Conservation (phyloP, 805 yeast genomes). For the Candida dajiaensis region DNA sequence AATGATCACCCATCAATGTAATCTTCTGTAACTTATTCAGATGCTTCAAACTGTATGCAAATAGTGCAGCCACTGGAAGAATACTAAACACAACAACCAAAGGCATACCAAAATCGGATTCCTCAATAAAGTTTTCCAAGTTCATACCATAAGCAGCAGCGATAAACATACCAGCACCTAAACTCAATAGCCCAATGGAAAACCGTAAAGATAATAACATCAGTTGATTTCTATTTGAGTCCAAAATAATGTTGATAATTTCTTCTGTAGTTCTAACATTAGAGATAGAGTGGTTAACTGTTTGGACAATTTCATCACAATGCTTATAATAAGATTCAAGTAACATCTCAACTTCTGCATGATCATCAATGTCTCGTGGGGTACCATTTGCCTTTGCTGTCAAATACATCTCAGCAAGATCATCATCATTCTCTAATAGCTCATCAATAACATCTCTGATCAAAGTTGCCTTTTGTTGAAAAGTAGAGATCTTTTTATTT, state of each 20-base stretch:
- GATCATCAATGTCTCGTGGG: slow-evolving; percentile 53
- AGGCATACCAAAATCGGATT: slow-evolving; percentile 62
- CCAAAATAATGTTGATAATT: slow-evolving; percentile 86
- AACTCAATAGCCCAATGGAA: slow-evolving; percentile 74
- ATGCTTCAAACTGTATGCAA: slow-evolving; percentile 48
- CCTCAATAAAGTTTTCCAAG: slow-evolving; percentile 86
- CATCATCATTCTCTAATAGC: slow-evolving; percentile 81
- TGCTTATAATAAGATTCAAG: slow-evolving; percentile 88
- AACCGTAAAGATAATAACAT: slow-evolving; percentile 84
- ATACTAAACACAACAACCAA: slow-evolving; percentile 36
- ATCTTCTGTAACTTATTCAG: slow-evolving; percentile 65
- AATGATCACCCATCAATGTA: slow-evolving; percentile 52
- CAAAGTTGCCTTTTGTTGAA: slow-evolving; percentile 75
- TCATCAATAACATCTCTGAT: slow-evolving; percentile 84
- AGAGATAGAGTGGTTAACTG: slow-evolving; percentile 67
- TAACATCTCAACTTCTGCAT: slow-evolving; percentile 83
- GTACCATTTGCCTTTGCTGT: slow-evolving; percentile 49
- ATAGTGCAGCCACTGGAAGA: slow-evolving; percentile 42
- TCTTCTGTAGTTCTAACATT: slow-evolving; percentile 93
- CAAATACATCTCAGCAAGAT: slow-evolving; percentile 72
- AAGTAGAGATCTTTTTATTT: slow-evolving; percentile 77
- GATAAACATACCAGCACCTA: slow-evolving; percentile 73
- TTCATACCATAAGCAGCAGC: slow-evolving; percentile 97
- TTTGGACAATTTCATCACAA: slow-evolving; percentile 91
- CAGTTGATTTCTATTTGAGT: slow-evolving; percentile 87